Evolutionary conservation across 176 grass and related monocot genomes (phyloP).

Genomic region (bread wheat (Triticum aestivum)): IWGSC_CS_RefSeq_v2.1 NC_057802.1:19565626-19566125

Average conservation of each 20-base stretch:
- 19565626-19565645: background rate
- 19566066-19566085: slow-evolving; percentile 95
- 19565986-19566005: slow-evolving; percentile 99
- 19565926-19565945: slow-evolving; percentile 97
- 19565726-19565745: slow-evolving; percentile 94
- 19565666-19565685: background rate
- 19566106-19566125: slow-evolving; percentile 83
- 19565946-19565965: slow-evolving; percentile 89
- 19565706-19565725: slow-evolving; percentile 91
- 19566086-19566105: slow-evolving; percentile 78
- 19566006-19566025: slow-evolving; percentile 53
- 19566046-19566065: slow-evolving; percentile 70
- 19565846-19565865: background rate
- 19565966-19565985: slow-evolving; percentile 92
- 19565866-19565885: background rate
- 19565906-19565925: slow-evolving; percentile 7
- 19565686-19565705: slow-evolving; percentile 87
- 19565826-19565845: background rate
- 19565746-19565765: slow-evolving; percentile 59
- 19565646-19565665: background rate
- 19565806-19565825: background rate
- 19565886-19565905: background rate
- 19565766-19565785: background rate
- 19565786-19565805: background rate
- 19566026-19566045: slow-evolving; percentile 80